Evolutionary conservation across 2,329 filamentous ascomycete genomes (phyloP).

Genomic region (Stenocarpella maydis): DNA sequence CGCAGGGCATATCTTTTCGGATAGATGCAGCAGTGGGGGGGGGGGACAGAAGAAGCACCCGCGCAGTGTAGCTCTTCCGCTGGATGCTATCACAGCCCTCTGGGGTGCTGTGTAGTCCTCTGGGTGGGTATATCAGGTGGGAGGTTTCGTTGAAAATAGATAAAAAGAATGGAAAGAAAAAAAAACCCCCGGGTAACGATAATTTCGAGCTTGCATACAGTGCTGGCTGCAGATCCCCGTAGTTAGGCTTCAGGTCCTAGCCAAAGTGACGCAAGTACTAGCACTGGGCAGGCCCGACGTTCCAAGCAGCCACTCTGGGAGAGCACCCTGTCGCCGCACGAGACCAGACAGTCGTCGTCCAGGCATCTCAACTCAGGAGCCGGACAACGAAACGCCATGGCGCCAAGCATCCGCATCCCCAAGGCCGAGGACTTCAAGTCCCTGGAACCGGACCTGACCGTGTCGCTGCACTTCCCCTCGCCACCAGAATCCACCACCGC

Average conservation of each 20-base stretch:
- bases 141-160: too few species aligned
- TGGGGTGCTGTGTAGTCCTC: too few species aligned
- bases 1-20: too few species aligned
- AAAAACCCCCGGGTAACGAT: too few species aligned
- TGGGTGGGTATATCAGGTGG: too few species aligned
- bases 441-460: constrained; percentile 51
- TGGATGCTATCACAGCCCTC: too few species aligned
- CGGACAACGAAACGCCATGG: constrained; percentile 43
- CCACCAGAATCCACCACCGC: constrained; percentile 72
- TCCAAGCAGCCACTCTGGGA: neutral
- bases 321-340: neutral
- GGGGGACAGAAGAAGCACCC: too few species aligned
- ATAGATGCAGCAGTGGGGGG: too few species aligned
- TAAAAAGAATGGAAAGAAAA: too few species aligned
- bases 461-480: constrained; percentile 58
- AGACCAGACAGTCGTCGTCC: neutral
- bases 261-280: constrained; percentile 18
- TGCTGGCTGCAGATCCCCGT: too few species aligned
- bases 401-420: constrained; percentile 56
- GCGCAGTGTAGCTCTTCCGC: too few species aligned
- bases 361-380: neutral
- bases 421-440: constrained; percentile 58
- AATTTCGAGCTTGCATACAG: too few species aligned
- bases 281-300: neutral
- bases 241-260: constrained; percentile 11